A percentile compares a stretch with the other conserved stretches of the same genome.
These are phyloP conservation scores for Zoysia japonica DNA, from an alignment of 176 grass and related monocot genomes.

Conservation along the genomic window DNA sequence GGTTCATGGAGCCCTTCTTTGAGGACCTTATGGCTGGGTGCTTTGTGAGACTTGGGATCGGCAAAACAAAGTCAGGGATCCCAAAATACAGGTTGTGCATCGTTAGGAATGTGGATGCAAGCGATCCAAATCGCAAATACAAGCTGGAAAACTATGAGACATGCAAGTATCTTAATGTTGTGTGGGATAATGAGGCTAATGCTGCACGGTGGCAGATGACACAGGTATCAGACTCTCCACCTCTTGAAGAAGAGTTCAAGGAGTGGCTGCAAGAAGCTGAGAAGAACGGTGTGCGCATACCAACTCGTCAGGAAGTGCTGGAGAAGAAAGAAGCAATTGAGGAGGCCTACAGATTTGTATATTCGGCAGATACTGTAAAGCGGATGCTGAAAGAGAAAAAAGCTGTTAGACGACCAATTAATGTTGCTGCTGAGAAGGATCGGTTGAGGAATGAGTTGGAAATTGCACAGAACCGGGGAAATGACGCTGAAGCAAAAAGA, in stretches of 20 bases:
- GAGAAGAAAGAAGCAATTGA: slow-evolving; percentile 91
- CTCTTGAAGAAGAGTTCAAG: slow-evolving; percentile 74
- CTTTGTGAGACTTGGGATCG: slow-evolving; percentile 84
- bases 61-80: slow-evolving; percentile 63
- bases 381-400: slow-evolving; percentile 77
- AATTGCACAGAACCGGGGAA: slow-evolving; percentile 54
- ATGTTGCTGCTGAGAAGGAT: slow-evolving; percentile 98
- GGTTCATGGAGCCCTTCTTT: slow-evolving; percentile 99
- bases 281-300: slow-evolving; percentile 61
- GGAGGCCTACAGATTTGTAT: slow-evolving; percentile 65
- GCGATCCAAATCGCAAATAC: slow-evolving; percentile 66
- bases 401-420: slow-evolving; percentile 69
- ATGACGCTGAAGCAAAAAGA: slow-evolving; percentile 65
- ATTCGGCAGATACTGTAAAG: slow-evolving; percentile 77
- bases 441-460: slow-evolving; percentile 80
- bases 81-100: slow-evolving; percentile 85
- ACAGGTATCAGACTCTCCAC: slow-evolving; percentile 74
- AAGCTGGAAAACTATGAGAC: slow-evolving; percentile 78
- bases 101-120: slow-evolving; percentile 84
- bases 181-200: slow-evolving; percentile 69
- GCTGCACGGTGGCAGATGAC: slow-evolving; percentile 89
- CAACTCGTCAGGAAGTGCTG: slow-evolving; percentile 76
- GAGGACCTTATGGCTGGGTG: slow-evolving; percentile 77
- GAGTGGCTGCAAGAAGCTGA: slow-evolving; percentile 85
- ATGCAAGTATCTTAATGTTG: slow-evolving; percentile 79